These are phyloP conservation scores for Prunus persica DNA, from an alignment of 306 rosid species.

Conservation along the genomic window Prunus_persica_NCBIv2 NC_034014.1:21690001-21690500, in stretches of 20 bases:
- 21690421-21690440: neutral
- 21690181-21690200: neutral
- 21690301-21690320: neutral
- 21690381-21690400: neutral
- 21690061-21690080: neutral
- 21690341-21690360: too few species aligned
- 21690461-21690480: neutral
- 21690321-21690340: too few species aligned
- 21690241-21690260: conserved; percentile 8
- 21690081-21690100: neutral
- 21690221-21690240: conserved; percentile 9
- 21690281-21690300: neutral
- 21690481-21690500: conserved; percentile 3
- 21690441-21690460: neutral
- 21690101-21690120: neutral
- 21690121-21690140: neutral
- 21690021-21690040: neutral
- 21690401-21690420: neutral
- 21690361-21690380: neutral
- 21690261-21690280: conserved; percentile 4
- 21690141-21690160: neutral
- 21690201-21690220: neutral
- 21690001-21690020: conserved; percentile 1
- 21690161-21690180: neutral
- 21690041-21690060: neutral